Base-by-base conservation (phyloP, 2,329 filamentous ascomycete genomes). In the Tolypocladium inflatum region DNA sequence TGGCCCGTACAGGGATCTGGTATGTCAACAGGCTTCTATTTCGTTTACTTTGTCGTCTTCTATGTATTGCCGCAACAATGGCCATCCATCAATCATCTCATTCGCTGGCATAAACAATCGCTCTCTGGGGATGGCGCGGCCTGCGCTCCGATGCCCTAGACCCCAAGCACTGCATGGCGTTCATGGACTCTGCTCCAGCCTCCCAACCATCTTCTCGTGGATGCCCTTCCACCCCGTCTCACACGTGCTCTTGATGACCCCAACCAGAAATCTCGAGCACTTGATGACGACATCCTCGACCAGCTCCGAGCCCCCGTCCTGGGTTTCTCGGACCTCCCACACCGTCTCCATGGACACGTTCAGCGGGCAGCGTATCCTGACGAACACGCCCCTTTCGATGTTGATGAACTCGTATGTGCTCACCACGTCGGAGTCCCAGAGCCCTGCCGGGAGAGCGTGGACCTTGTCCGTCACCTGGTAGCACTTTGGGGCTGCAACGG, bases 321-420 rank as follows among this genome's bases (percentile, higher is more conserved):
- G 67, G 2, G 59, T 65, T 58, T 70, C 73, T 41, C 66, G 64
- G 50, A 72, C 65, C 60, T 74, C 68, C 81, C 81, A 84, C 19
- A 74, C 65, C 19, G 80, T 81, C 66, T 84, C 81, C 73, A 84
- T 78, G 2, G 78, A 68, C 39, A 81, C 71, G 51, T 72, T 74
- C 67, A 84, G 64, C 23, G 81, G 80, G 45, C 78, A 79, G 50
- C 70, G 71, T 57, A 83, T 77, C 11, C 80, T 70, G 48, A 80
- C 77, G 65, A 81, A 83, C 8, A 80, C 63, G 21, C 81, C 81
- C 35, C 68, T 72, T n/a, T 70, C 70, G 21, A 78, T 69, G 60
- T 81, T 69, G 21, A 78, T 76, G 60, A 83, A 79, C 68, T 83
- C 80, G 64, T 81, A 80, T 7, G 68, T 76, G 70, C 80, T 82